Base-by-base conservation (phyloP, 805 yeast species). In the Candida silvicultrix region DNA sequence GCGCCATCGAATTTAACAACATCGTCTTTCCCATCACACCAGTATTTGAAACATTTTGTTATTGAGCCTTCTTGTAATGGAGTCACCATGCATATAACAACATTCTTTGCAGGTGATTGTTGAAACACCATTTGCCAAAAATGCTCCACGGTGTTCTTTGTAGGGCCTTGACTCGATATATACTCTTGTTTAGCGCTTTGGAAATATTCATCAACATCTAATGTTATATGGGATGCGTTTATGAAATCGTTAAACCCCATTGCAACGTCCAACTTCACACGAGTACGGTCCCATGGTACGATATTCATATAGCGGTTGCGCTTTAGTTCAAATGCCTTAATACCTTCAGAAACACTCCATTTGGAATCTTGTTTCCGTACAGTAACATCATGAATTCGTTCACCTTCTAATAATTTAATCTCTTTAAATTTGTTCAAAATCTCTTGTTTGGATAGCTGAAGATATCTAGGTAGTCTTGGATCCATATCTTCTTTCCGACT, bases 101-200 rank as follows among this genome's bases (percentile, higher is more conserved):
- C 73, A 15, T 86, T 66, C 18, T 81, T 64, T 5, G 80, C 74
- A 3, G 80, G 74, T 23, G 73, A 63, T 53, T 83, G 75, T 41
- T 83, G 78, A 42, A 78, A 72, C 12, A 87, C 75, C 78, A 89
- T 85, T 51, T 83, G 87, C 97, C 97, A 94, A 59, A 94, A 92
- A 61, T 94, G 96, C 3, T 79, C 79, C 50, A 78, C 73, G 0
- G 98, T 90, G 31, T 69, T 67, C 14, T 62, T 66, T n/a, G 84
- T 68, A 1, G 99, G 99, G 2, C 92, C 95, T 57, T 85, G 95
- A 2, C 85, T 70, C 0, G 89, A 86, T 29, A 85, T 81, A 58
- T 81, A 85, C 22, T 60, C 53, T 38, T 70, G 5, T 10, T 8
- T 15, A 10, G 15, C 2, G 15, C 64, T 2, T 62, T n/a, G 20